These are phyloP conservation scores for Thyridium curvatum DNA, from an alignment of 2,329 filamentous ascomycete species.

Conservation along the genomic window DNA sequence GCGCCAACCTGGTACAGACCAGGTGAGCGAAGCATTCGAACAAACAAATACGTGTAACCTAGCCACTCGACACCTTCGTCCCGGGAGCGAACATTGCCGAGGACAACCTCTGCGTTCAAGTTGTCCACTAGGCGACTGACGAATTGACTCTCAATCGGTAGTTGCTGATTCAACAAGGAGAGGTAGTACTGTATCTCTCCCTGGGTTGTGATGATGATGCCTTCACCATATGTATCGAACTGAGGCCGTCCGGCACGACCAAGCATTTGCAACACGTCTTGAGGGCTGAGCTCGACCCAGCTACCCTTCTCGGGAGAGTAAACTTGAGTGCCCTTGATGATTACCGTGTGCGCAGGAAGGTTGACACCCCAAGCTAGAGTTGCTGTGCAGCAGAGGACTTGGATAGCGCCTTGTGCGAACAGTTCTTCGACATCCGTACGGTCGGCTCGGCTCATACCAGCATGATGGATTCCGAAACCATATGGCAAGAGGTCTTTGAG, in stretches of 20 bases:
- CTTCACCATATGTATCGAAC: conserved; percentile 95
- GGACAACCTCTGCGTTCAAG: conserved; percentile 89
- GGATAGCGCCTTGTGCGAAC: conserved; percentile 84
- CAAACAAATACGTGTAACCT: conserved; percentile 95
- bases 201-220: conserved; percentile 97
- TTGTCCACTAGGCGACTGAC: conserved; percentile 92
- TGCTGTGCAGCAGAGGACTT: conserved; percentile 93
- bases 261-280: conserved; percentile 98
- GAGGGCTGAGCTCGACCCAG: conserved; percentile 95
- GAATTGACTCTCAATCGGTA: conserved; percentile 96
- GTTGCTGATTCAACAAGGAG: conserved; percentile 90
- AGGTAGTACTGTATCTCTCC: conserved; percentile 95
- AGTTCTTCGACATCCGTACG: conserved; percentile 92
- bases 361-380: conserved; percentile 99
- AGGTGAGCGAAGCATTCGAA: conserved; percentile 93
- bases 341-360: conserved; percentile 92
- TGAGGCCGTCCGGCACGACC: conserved; percentile 94
- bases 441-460: conserved; percentile 93
- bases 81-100: conserved; percentile 84
- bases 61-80: conserved; percentile 99
- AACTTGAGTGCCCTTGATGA: conserved; percentile 97
- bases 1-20: conserved; percentile 92
- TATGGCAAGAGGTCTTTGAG: conserved; percentile 93
- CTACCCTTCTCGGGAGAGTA: conserved; percentile 98
- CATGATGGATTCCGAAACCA: conserved; percentile 96